These are phyloP conservation scores for Boletus sp. DNA, from an alignment of 768 basidiomycete species.

Conservation along the genomic window DNA sequence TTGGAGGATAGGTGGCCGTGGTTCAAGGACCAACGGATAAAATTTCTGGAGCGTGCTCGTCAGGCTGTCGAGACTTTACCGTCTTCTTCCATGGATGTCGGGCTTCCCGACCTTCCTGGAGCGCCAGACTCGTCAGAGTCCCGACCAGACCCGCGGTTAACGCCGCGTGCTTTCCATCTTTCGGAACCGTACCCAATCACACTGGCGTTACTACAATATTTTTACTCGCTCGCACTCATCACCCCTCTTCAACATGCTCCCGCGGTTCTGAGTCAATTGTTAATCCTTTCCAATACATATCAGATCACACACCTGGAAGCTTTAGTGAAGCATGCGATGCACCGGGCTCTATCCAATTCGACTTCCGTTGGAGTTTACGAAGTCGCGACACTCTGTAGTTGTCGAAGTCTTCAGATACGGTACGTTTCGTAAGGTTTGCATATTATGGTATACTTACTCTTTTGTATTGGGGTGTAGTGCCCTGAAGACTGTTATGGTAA, in stretches of 20 bases:
- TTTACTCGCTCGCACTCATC: constrained; percentile 82
- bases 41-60: constrained; percentile 56
- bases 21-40: constrained; percentile 73
- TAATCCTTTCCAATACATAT: constrained; percentile 84
- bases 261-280: constrained; percentile 81
- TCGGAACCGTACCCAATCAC: constrained; percentile 90
- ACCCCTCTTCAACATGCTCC: constrained; percentile 92
- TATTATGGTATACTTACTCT: constrained; percentile 8
- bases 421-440: constrained; percentile 36
- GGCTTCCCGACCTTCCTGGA: constrained; percentile 60
- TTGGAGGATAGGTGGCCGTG: constrained; percentile 93
- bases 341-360: constrained; percentile 76
- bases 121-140: constrained; percentile 45
- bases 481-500: constrained; percentile 80
- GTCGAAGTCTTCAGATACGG: constrained; percentile 87
- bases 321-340: constrained; percentile 93
- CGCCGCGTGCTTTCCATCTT: constrained; percentile 73
- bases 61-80: constrained; percentile 58
- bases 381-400: constrained; percentile 88
- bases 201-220: constrained; percentile 87
- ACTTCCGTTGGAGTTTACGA: constrained; percentile 93
- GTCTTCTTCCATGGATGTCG: constrained; percentile 55
- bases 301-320: constrained; percentile 67
- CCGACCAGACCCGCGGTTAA: constrained; percentile 73
- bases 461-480: constrained; percentile 43